Percentiles rank a stretch among this genome's conserved stretches.
These are phyloP conservation scores for Odontarrhena argentea DNA, from an alignment of 345 rosid species.

Conservation along the genomic window DNA sequence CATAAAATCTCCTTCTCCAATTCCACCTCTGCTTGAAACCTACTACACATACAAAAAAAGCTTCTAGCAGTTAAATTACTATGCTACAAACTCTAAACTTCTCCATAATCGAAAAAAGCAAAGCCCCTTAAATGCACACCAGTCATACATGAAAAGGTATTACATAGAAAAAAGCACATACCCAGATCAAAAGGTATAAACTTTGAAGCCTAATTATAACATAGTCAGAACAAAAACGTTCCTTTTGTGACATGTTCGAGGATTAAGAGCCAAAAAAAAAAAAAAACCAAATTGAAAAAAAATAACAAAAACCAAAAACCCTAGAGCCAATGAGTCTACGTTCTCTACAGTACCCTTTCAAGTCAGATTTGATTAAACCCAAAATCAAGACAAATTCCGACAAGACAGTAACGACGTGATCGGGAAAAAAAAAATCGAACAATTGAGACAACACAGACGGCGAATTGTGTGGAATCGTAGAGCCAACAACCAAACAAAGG, in stretches of 20 bases:
- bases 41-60: constrained; percentile 16
- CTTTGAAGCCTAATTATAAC: not conserved
- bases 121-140: not conserved
- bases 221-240: not conserved
- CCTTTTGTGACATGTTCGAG: not conserved
- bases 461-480: constrained; percentile 7
- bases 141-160: not conserved
- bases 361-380: constrained; percentile 19
- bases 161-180: not conserved
- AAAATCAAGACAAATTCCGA: not conserved
- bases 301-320: constrained; percentile 16
- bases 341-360: not conserved
- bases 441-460: not conserved
- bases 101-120: not conserved
- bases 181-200: not conserved
- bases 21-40: constrained; percentile 28
- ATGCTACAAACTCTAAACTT: not conserved
- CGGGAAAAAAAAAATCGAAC: not conserved
- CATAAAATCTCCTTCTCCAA: constrained; percentile 7
- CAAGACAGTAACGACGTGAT: not conserved
- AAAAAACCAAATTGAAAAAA: not conserved
- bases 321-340: constrained; percentile 16
- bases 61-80: not conserved
- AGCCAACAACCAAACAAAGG: not conserved
- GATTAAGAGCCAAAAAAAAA: not conserved